A percentile compares a stretch with the other conserved stretches of the same genome.
These are phyloP conservation scores for Peronospora farinosa DNA, from an alignment of 352 stramenopile species.

Conservation along the genomic window DNA sequence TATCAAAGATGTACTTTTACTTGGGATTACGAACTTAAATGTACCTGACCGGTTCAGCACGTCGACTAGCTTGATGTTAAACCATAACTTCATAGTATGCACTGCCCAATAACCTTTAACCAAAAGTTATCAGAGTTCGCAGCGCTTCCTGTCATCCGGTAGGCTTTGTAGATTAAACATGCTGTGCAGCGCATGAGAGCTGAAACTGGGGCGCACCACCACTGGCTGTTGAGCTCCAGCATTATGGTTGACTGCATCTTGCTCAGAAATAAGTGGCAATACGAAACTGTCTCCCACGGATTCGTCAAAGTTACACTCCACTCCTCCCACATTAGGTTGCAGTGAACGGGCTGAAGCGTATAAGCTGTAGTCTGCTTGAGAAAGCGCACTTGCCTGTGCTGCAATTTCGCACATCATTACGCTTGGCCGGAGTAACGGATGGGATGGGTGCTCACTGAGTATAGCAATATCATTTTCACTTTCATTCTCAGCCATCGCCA, in stretches of 20 bases:
- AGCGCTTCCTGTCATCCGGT: conserved; percentile 1
- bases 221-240: background rate
- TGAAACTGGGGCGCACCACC: conserved; percentile 7
- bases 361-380: conserved; percentile 27
- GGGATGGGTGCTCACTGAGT: conserved; percentile 2
- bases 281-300: conserved; percentile 5
- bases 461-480: conserved; percentile 12
- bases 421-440: conserved; percentile 21
- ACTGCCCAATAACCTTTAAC: background rate
- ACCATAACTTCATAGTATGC: no score
- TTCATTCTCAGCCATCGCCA: conserved; percentile 32
- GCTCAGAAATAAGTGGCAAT: conserved; percentile 7
- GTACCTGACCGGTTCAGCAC: no score
- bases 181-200: conserved; percentile 19
- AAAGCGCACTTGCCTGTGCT: conserved; percentile 18
- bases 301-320: conserved; percentile 12
- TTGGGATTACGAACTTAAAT: no score
- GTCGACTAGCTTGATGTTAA: no score
- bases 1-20: no score
- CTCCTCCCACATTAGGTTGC: background rate
- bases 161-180: conserved; percentile 23
- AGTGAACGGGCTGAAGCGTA: conserved; percentile 19
- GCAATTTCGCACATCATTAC: conserved; percentile 20
- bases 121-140: background rate
- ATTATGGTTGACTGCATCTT: background rate